Percentiles rank a stretch among this genome's conserved stretches.
Conservation (phyloP, 1,139 yeast genomes). For the Nakaseomyces bracarensis region DNA sequence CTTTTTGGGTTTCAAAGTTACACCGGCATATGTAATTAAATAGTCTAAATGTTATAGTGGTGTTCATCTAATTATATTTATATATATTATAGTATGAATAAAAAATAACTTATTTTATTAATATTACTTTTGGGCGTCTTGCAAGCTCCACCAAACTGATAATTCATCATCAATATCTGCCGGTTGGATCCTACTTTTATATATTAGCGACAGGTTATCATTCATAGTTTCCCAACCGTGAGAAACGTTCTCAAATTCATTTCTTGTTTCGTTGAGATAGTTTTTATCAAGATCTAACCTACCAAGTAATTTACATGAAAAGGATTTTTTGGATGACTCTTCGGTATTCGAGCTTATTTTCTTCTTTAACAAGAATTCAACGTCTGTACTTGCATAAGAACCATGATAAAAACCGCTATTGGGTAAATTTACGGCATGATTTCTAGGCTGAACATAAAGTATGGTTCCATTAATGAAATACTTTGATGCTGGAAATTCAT, state of each 20-base stretch:
- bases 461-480: constrained; percentile 27
- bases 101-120: too few species aligned
- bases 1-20: too few species aligned
- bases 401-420: not conserved
- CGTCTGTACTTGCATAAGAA: not conserved
- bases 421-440: not conserved
- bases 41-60: too few species aligned
- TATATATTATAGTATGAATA: too few species aligned
- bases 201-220: not conserved
- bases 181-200: not conserved
- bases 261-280: not conserved
- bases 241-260: constrained; percentile 1
- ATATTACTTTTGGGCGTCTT: not conserved
- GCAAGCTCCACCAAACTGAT: constrained; percentile 4
- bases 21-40: too few species aligned
- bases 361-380: constrained; percentile 1
- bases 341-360: not conserved
- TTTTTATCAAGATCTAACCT: not conserved
- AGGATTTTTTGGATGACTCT: not conserved
- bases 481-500: constrained; percentile 16
- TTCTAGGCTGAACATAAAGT: constrained; percentile 16
- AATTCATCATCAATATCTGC: constrained; percentile 1
- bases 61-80: too few species aligned
- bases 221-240: constrained; percentile 1
- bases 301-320: not conserved